Conservation (phyloP, 2,329 filamentous ascomycete species). For the Chrysoporthe austroafricana region DNA sequence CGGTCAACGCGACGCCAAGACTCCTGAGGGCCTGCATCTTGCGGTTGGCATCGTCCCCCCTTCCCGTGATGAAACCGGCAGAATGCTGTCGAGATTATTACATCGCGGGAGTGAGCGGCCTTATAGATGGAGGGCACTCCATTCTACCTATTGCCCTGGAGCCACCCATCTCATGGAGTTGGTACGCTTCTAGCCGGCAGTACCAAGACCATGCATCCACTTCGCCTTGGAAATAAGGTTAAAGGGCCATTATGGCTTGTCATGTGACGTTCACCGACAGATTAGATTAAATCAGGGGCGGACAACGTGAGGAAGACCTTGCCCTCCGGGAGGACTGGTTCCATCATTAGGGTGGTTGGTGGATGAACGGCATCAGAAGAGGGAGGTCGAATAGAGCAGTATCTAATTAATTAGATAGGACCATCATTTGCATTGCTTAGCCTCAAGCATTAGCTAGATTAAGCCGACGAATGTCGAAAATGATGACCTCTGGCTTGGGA, state of each 20-base stretch:
- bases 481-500: no score
- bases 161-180: background rate
- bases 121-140: conserved; percentile 7
- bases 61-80: conserved; percentile 2
- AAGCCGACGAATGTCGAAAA: background rate
- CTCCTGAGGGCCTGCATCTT: conserved; percentile 17
- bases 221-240: background rate
- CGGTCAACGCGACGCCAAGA: conserved; percentile 21
- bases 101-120: background rate
- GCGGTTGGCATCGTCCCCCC: conserved; percentile 4
- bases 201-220: background rate
- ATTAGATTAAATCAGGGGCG: background rate
- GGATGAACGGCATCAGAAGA: background rate
- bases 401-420: background rate
- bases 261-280: background rate
- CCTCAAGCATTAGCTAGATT: background rate
- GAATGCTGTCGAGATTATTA: background rate
- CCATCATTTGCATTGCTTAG: background rate
- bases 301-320: background rate
- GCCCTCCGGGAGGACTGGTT: conserved; percentile 2
- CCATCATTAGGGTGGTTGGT: background rate
- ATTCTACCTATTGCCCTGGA: background rate
- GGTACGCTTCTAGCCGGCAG: background rate
- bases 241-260: background rate
- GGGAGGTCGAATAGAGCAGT: background rate